A percentile compares a stretch with the other conserved stretches of the same genome.
Evolutionary conservation across 345 rosid genomes (phyloP).

Genomic region (Ceriops zippeliana): DNA sequence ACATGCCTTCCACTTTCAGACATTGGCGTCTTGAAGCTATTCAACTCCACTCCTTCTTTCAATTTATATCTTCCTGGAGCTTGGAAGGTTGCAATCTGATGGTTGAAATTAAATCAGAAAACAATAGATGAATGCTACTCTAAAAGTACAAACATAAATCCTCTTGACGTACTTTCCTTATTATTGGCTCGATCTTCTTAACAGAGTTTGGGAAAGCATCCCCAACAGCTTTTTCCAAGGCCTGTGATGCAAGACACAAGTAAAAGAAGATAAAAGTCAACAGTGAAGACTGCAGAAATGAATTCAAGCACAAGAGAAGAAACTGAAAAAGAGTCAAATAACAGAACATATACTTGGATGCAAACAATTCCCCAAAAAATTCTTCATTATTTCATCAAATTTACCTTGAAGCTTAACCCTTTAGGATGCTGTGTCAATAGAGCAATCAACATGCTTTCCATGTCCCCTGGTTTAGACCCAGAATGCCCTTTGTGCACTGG

Average conservation of each 20-base stretch:
- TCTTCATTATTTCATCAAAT: slow-evolving; percentile 17
- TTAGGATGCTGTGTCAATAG: slow-evolving; percentile 67
- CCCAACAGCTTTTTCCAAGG: slow-evolving; percentile 80
- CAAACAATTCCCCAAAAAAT: background rate
- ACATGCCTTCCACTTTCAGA: slow-evolving; percentile 76
- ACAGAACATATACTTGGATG: background rate
- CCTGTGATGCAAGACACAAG: slow-evolving; percentile 33
- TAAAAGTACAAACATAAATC: slow-evolving; percentile 22
- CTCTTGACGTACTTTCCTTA: slow-evolving; percentile 56
- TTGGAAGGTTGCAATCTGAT: slow-evolving; percentile 80
- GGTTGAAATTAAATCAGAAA: slow-evolving; percentile 32
- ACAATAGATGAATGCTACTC: slow-evolving; percentile 21
- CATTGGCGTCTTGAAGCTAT: slow-evolving; percentile 52
- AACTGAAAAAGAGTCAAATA: background rate
- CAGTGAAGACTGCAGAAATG: background rate
- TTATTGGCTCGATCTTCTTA: slow-evolving; percentile 65
- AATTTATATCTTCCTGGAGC: slow-evolving; percentile 76
- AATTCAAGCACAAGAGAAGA: background rate
- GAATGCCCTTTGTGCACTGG: slow-evolving; percentile 38
- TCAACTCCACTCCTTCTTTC: slow-evolving; percentile 64
- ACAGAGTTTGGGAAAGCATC: slow-evolving; percentile 52
- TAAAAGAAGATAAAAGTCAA: slow-evolving; percentile 17
- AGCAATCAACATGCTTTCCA: slow-evolving; percentile 54
- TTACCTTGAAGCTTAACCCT: slow-evolving; percentile 85
- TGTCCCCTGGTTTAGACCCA: slow-evolving; percentile 50